phyloP scores from a whole-genome alignment of 768 basidiomycete species.

The Cyclocybe cylindracea region DNA sequence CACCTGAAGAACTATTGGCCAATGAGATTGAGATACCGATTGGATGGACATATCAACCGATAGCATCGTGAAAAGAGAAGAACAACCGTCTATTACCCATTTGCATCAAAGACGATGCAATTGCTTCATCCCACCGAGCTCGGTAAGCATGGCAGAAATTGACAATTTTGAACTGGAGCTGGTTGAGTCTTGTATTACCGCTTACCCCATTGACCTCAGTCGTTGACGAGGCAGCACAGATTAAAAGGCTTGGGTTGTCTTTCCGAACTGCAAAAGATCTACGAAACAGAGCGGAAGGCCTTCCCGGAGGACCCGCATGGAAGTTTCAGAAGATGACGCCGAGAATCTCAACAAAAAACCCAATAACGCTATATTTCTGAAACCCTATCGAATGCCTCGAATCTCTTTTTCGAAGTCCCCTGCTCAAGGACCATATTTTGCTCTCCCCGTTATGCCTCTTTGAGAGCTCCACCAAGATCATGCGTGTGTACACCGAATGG shows the following conservation, averaged over 20 bases:
- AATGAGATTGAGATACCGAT: slow-evolving; percentile 17
- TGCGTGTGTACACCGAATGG: slow-evolving; percentile 6
- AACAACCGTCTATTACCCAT: slow-evolving; percentile 31
- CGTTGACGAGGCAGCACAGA: no score
- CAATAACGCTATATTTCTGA: no score
- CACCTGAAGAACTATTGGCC: no score
- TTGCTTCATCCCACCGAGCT: slow-evolving; percentile 24
- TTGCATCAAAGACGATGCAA: slow-evolving; percentile 29
- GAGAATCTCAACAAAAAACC: slow-evolving; percentile 22
- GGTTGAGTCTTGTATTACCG: slow-evolving; percentile 21
- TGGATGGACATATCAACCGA: slow-evolving; percentile 28
- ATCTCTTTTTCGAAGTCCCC: slow-evolving; percentile 19
- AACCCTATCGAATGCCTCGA: slow-evolving; percentile 24
- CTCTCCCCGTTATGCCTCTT: slow-evolving; percentile 7
- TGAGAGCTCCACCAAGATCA: background rate
- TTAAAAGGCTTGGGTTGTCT: no score
- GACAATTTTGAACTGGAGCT: slow-evolving; percentile 24
- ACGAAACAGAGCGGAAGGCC: slow-evolving; percentile 15
- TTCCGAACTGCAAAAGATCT: slow-evolving; percentile 20
- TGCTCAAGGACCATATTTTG: slow-evolving; percentile 18
- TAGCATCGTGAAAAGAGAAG: slow-evolving; percentile 14
- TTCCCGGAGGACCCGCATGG: slow-evolving; percentile 23
- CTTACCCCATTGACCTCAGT: no score
- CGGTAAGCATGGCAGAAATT: slow-evolving; percentile 28
- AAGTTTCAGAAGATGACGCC: slow-evolving; percentile 17